Evolutionary conservation across 768 basidiomycete genomes (phyloP).

Genomic region (Kwoniella europaea): DNA sequence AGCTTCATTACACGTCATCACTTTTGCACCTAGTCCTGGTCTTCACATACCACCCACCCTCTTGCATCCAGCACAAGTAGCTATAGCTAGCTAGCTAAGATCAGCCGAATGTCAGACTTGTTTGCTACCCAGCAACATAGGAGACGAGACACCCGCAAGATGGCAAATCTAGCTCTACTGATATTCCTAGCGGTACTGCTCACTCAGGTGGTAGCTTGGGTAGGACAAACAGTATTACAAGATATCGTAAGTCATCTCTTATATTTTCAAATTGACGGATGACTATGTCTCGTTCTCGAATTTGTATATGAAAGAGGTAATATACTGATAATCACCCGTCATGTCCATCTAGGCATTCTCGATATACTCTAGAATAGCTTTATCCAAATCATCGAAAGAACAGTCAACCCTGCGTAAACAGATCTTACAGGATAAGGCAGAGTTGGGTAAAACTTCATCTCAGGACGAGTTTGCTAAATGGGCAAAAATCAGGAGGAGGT

Average conservation of each 20-base stretch:
- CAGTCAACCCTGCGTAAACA: constrained; percentile 79
- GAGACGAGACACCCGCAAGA: not conserved
- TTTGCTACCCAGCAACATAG: not conserved
- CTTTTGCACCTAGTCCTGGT: not conserved
- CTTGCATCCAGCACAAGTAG: no score
- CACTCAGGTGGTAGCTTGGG: constrained; percentile 83
- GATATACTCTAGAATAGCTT: constrained; percentile 71
- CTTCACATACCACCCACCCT: no score
- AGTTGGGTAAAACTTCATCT: constrained; percentile 85
- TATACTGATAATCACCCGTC: not conserved
- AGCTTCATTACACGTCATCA: constrained; percentile 17
- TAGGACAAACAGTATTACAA: constrained; percentile 81
- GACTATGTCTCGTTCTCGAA: not conserved
- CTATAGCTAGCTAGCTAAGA: no score
- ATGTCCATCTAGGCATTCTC: constrained; percentile 68
- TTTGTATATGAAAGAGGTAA: not conserved
- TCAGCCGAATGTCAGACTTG: not conserved
- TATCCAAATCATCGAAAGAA: constrained; percentile 64
- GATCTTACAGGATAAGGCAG: constrained; percentile 77
- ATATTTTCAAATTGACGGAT: not conserved
- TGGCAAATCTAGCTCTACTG: constrained; percentile 67
- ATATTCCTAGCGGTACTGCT: constrained; percentile 82
- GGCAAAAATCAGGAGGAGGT: constrained; percentile 86
- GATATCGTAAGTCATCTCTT: constrained; percentile 68
- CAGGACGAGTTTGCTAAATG: constrained; percentile 99